These are phyloP conservation scores for Teratosphaeria zuluensis DNA, from an alignment of 2,329 filamentous ascomycete species.

Conservation along the genomic window DNA sequence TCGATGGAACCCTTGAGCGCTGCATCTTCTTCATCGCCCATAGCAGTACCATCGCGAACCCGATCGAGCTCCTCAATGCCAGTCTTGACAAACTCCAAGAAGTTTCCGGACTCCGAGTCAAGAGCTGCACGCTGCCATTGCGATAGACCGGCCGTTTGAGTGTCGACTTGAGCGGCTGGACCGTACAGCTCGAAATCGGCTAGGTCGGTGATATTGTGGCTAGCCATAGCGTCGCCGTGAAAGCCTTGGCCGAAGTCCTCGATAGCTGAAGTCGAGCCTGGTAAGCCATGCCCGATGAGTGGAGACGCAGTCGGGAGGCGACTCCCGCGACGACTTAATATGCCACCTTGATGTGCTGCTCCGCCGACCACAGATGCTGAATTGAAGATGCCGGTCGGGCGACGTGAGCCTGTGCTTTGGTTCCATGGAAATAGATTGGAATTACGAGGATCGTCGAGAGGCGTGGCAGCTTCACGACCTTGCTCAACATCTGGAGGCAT, in stretches of 20 bases:
- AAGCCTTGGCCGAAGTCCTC: conserved; percentile 13
- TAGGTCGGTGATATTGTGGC: conserved; percentile 12
- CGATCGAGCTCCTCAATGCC: conserved; percentile 29
- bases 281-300: conserved; percentile 40
- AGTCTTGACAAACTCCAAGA: conserved; percentile 49
- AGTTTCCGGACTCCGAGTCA: conserved; percentile 52
- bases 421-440: conserved; percentile 64
- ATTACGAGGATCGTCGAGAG: conserved; percentile 51
- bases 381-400: conserved; percentile 30
- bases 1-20: conserved; percentile 36
- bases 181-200: conserved; percentile 39
- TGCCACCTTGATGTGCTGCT: conserved; percentile 7
- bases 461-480: conserved; percentile 56
- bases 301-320: conserved; percentile 53
- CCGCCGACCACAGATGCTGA: conserved; percentile 22
- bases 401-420: conserved; percentile 29
- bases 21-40: conserved; percentile 23
- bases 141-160: conserved; percentile 37
- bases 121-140: conserved; percentile 44
- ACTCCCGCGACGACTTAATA: conserved; percentile 36
- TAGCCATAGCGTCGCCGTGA: conserved; percentile 2
- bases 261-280: conserved; percentile 2
- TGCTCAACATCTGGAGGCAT: conserved; percentile 51
- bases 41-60: conserved; percentile 11
- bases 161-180: conserved; percentile 37